Percentiles rank a stretch among this genome's conserved stretches.
These are phyloP conservation scores for Trichophyton schoenleinii DNA, from an alignment of 2,329 filamentous ascomycete genomes.

Conservation along the genomic window DNA sequence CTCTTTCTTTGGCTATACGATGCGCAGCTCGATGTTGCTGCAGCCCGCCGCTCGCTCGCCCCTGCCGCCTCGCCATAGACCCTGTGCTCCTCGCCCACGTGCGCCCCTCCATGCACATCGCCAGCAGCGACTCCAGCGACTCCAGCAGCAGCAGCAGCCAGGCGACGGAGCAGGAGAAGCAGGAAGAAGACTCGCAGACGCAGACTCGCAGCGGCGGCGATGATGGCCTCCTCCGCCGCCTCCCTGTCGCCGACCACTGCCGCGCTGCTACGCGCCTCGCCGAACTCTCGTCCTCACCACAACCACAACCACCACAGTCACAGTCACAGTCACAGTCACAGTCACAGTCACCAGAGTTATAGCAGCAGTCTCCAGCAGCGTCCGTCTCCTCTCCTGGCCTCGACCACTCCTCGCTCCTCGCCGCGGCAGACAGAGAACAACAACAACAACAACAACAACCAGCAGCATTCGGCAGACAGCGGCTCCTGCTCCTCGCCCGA, in stretches of 20 bases:
- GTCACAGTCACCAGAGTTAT: no score
- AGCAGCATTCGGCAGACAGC: slow-evolving; percentile 13
- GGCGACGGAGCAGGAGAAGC: not conserved
- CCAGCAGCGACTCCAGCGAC: not conserved
- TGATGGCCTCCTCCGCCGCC: not conserved
- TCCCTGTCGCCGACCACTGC: slow-evolving; percentile 15
- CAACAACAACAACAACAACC: not conserved
- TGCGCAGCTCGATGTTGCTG: slow-evolving; percentile 2
- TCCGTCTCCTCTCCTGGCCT: slow-evolving; percentile 1
- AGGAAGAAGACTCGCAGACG: not conserved
- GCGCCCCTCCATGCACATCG: slow-evolving; percentile 6
- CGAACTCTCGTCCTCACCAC: slow-evolving; percentile 4
- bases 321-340: no score
- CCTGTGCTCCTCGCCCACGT: slow-evolving; percentile 12
- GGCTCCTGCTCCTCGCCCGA: slow-evolving; percentile 8
- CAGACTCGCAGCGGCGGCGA: not conserved
- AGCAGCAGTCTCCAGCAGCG: not conserved
- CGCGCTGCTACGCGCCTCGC: slow-evolving; percentile 24
- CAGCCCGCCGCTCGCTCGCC: not conserved
- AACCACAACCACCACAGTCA: no score
- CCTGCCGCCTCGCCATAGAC: slow-evolving; percentile 7
- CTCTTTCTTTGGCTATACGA: not conserved
- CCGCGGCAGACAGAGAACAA: not conserved
- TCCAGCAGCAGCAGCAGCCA: not conserved
- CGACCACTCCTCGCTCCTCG: slow-evolving; percentile 11